These are phyloP conservation scores for Lithocarpus polystachyus DNA, from an alignment of 306 rosid genomes.

Conservation along the genomic window DNA sequence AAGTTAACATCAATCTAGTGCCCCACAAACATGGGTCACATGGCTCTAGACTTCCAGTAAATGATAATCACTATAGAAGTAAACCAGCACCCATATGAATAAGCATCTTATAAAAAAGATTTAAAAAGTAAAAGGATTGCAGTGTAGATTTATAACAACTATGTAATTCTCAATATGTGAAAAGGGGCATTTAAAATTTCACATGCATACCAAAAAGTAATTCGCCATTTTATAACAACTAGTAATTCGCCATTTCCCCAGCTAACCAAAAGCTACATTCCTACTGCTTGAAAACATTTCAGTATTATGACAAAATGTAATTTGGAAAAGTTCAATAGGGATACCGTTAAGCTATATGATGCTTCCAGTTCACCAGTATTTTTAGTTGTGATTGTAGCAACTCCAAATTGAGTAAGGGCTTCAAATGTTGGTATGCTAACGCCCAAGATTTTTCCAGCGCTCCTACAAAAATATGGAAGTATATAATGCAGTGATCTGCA, in stretches of 20 bases:
- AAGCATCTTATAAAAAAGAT: not conserved
- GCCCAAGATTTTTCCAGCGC: conserved; percentile 82
- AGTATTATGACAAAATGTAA: not conserved
- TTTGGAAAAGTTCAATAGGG: conserved; percentile 17
- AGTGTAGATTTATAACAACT: not conserved
- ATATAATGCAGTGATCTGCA: not conserved
- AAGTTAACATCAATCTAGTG: not conserved
- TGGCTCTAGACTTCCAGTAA: not conserved
- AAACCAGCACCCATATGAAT: not conserved
- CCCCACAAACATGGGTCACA: not conserved
- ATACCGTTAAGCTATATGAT: conserved; percentile 93
- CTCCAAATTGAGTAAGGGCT: conserved; percentile 85
- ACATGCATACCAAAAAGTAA: not conserved
- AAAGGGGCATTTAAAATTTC: not conserved
- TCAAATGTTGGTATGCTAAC: conserved; percentile 81
- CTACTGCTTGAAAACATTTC: not conserved
- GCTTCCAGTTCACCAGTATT: conserved; percentile 96
- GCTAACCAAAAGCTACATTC: not conserved
- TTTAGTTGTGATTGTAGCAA: conserved; percentile 69
- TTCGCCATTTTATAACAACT: not conserved
- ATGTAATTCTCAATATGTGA: not conserved
- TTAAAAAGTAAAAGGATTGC: not conserved
- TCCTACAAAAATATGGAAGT: conserved; percentile 41
- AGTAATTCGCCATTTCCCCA: not conserved
- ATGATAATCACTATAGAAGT: not conserved